Base-by-base conservation (phyloP, 768 basidiomycete genomes). In the Leccinum imitatum region DNA sequence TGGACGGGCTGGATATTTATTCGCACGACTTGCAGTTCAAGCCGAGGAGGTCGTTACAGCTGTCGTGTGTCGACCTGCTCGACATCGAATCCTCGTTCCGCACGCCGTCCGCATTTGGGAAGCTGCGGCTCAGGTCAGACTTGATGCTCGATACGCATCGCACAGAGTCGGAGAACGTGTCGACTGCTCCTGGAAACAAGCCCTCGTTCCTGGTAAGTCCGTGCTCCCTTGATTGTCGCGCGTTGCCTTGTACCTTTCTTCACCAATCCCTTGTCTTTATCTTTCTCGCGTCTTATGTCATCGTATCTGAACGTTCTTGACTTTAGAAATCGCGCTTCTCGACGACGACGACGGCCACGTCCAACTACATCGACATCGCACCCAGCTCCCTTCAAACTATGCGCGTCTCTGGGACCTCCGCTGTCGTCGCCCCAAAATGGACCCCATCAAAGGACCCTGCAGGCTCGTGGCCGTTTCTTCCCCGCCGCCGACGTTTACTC, bases 261-360 rank as follows among this genome's bases (percentile, higher is more conserved):
- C 11, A 13, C 19, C 44, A 11, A 46, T 46, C 3, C 10, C 31
- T 53, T 7, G 39, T 31, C 25, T 53, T 57, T 30, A 44, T 39
- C 19, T 53, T 50, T 39, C 31, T 23, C 11, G 15, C 41, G 13
- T 53, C n/a, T 44, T 4, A n/a, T 44, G n/a, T 19, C 19, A 46
- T 46, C 11, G 6, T 46, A 19, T 46, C 6, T 23, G 4, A 23
- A 46, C 31, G 3, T 50, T 64, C 13, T 15, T 46, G 48, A 25
- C 8, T 48, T 27, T 51, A 75, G 76, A 63, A 50, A 47, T 76
- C 75, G 9, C 75, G 72, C 17, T 77, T 77, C 57, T 76, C 75
- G 31, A 64, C 65, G 25, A 73, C 75, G 33, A 76, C 75, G 6
- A 71, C 68, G 0, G 71, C 76, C 5, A 75, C 75, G 3, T 76